Conservation (phyloP, 192 early-diverging fungal genomes). For the Dissophora globulifera region DNA sequence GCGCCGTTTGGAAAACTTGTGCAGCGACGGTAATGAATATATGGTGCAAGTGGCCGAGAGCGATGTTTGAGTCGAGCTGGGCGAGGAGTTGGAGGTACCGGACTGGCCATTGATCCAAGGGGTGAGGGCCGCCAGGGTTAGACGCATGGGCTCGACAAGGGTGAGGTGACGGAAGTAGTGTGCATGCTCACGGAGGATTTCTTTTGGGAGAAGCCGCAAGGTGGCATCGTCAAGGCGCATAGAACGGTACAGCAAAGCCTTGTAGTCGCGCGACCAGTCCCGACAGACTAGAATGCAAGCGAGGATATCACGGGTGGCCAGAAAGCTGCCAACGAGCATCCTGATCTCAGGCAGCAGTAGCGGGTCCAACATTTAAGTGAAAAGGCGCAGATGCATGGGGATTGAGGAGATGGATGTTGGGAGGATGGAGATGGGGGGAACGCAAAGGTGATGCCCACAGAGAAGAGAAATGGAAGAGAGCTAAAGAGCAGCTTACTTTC, state of each 20-base stretch:
- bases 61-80: too few relatives aligned
- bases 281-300: slow-evolving; percentile 28
- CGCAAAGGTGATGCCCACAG: too few relatives aligned
- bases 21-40: not conserved
- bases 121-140: not conserved
- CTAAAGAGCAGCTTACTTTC: too few relatives aligned
- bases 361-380: slow-evolving; percentile 14
- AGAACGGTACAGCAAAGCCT: slow-evolving; percentile 14
- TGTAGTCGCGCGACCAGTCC: slow-evolving; percentile 16
- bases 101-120: not conserved
- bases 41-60: not conserved
- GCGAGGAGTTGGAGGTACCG: not conserved
- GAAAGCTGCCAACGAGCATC: slow-evolving; percentile 11
- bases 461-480: too few relatives aligned
- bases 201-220: slow-evolving; percentile 8
- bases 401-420: too few relatives aligned
- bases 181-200: slow-evolving; percentile 17
- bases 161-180: slow-evolving; percentile 22
- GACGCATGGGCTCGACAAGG: slow-evolving; percentile 32
- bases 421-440: too few relatives aligned
- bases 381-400: not conserved
- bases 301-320: slow-evolving; percentile 15
- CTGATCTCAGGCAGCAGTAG: slow-evolving; percentile 27
- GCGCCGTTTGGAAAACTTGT: not conserved
- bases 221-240: slow-evolving; percentile 26